Conservation (phyloP, 2,329 filamentous ascomycete genomes). For the Pseudogymnoascus sp. region DNA sequence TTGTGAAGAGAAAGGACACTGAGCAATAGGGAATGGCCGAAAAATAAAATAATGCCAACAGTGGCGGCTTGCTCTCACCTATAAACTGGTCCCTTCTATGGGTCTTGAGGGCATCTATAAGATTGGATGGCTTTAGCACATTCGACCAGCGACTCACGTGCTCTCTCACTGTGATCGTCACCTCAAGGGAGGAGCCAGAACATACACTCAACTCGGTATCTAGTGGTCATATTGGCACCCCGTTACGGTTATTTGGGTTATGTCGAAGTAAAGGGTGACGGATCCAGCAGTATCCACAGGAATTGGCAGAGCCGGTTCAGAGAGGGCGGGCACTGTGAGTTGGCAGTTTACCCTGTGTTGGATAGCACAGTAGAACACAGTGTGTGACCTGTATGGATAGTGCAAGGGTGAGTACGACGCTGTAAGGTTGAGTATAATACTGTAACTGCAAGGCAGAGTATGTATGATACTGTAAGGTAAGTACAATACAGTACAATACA, state of each 20-base stretch:
- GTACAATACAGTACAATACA: not conserved
- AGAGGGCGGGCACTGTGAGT: not conserved
- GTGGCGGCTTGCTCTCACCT: conserved; percentile 40
- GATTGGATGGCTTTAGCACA: not conserved
- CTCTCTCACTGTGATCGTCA: conserved; percentile 7
- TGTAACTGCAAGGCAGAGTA: not conserved
- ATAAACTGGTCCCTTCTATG: conserved; percentile 88
- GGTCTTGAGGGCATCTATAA: conserved; percentile 63
- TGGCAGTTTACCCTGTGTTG: not conserved
- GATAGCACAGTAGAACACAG: not conserved
- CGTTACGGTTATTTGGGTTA: not conserved
- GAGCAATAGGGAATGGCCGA: not conserved
- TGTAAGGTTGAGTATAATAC: not conserved
- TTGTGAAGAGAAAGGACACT: not conserved
- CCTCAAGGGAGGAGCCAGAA: conserved; percentile 17
- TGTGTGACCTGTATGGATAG: not conserved
- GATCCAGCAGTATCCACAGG: not conserved
- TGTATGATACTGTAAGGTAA: not conserved
- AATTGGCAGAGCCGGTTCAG: not conserved
- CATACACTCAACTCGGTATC: conserved; percentile 70
- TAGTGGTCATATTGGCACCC: conserved; percentile 48
- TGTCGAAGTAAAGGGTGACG: not conserved
- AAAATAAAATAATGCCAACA: not conserved
- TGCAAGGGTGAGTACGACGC: not conserved
- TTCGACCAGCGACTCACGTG: conserved; percentile 16